Evolutionary conservation across 257 asterid genomes (phyloP).

Genomic region (Solanum boliviense): DNA sequence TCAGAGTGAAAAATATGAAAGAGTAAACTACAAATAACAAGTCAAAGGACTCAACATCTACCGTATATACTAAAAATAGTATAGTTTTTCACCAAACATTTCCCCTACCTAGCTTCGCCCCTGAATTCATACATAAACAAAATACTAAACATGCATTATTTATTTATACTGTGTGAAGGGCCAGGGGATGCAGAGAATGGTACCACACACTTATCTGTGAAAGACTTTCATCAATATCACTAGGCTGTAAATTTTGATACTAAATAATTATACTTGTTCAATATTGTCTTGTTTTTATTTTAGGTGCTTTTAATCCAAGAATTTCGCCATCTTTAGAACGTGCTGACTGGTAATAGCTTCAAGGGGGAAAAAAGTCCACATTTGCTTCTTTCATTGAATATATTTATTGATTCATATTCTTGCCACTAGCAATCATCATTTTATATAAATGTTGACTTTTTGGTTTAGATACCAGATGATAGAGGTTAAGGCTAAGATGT

Average conservation of each 20-base stretch:
- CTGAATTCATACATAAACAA: neutral
- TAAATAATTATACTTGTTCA: neutral
- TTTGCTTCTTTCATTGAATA: neutral
- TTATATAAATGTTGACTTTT: neutral
- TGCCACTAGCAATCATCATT: neutral
- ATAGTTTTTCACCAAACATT: neutral
- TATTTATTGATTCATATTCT: neutral
- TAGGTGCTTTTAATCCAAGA: neutral
- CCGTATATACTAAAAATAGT: neutral
- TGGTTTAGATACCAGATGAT: neutral
- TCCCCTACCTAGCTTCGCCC: neutral
- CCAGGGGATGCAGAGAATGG: neutral
- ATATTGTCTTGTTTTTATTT: neutral
- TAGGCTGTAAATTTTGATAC: neutral
- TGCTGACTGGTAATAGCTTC: neutral
- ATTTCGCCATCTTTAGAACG: neutral
- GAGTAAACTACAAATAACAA: neutral
- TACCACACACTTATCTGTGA: neutral
- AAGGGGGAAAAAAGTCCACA: neutral
- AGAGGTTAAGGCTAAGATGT: neutral
- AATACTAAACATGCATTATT: neutral
- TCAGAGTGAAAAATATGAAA: neutral
- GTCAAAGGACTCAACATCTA: neutral
- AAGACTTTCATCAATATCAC: neutral
- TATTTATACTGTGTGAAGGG: neutral